Base-by-base conservation (phyloP, 1,284 basidiomycete species). In the Phlebopus sp. region DNA sequence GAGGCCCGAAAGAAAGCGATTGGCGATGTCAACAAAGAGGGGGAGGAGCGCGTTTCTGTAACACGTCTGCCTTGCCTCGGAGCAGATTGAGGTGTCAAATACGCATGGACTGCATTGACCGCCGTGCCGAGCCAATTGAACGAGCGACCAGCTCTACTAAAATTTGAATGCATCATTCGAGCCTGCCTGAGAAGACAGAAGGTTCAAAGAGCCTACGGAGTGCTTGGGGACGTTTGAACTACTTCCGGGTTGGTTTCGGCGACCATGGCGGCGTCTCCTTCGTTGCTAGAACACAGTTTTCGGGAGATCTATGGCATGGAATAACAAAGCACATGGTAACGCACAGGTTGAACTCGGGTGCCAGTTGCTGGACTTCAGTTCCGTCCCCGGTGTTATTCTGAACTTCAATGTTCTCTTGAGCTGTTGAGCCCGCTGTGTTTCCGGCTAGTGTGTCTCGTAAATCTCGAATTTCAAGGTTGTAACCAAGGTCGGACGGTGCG, bases 81-180 rank as follows among this genome's bases (percentile, higher is more conserved):
- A 40, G 61, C 62, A 17, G 60, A 60, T 29, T 59, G 2, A 0
- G 59, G 59, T 19, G 59, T 60, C 60, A 64, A 39, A 34, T 60
- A 60, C 1, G 60, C 59, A 38, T 60, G 63, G 5, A 52, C 47
- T n/a, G 42, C 37, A 42, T 49, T 55, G 25, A 45, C 18, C 4
- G 38, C 58, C 10, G 47, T 41, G 7, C 60, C 63, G 30, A 29
- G 13, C 29, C n/a, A 40, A 34, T n/a, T 6, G 7, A 42, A 23
- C 13, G 11, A 4, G 7, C 21, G 11, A 40, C 6, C 1, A n/a
- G 32, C 2, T 44, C 14, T 29, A 4, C 27, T 29, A 29, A 29
- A 41, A n/a, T 25, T 42, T 32, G 6, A 11, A 29, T 11, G 10
- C 27, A 29, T 29, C 10, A 29, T 8, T 9, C 7, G 27, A 8